phyloP scores from a whole-genome alignment of 805 yeast genomes.

The Maudiozyma turicensis region DNA sequence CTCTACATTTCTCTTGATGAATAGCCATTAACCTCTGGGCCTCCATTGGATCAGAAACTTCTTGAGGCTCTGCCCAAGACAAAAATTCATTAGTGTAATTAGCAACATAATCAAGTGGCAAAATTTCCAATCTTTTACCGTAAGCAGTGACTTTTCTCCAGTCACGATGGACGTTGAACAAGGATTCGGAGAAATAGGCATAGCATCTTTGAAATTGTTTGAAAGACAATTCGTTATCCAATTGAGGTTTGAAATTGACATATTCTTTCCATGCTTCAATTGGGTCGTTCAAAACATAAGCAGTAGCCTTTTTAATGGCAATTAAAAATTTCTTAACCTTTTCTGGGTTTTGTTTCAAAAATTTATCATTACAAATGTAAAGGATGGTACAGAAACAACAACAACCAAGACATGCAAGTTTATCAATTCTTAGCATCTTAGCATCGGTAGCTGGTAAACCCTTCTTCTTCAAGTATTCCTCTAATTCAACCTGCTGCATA shows the following conservation, averaged over 20 bases:
- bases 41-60: constrained; percentile 2
- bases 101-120: not conserved
- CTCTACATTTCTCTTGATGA: constrained; percentile 1
- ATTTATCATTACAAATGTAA: constrained; percentile 44
- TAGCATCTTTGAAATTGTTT: constrained; percentile 45
- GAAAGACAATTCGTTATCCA: constrained; percentile 33
- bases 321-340: constrained; percentile 36
- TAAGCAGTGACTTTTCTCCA: constrained; percentile 2
- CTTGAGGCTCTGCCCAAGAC: constrained; percentile 1
- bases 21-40: constrained; percentile 3
- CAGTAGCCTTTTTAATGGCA: constrained; percentile 44
- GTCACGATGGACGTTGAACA: constrained; percentile 1
- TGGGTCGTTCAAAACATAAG: constrained; percentile 37
- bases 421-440: constrained; percentile 47
- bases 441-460: constrained; percentile 40
- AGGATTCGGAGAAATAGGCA: constrained; percentile 38
- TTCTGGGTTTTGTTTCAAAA: constrained; percentile 38
- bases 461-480: constrained; percentile 36
- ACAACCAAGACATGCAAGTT: constrained; percentile 47
- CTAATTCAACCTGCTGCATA: constrained; percentile 49
- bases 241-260: constrained; percentile 38
- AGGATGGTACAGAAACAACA: constrained; percentile 50
- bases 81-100: constrained; percentile 1
- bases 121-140: not conserved
- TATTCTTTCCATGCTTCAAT: constrained; percentile 38